Conservation (phyloP, 768 basidiomycete genomes). For the Strobilomyces dryophilus region DNA sequence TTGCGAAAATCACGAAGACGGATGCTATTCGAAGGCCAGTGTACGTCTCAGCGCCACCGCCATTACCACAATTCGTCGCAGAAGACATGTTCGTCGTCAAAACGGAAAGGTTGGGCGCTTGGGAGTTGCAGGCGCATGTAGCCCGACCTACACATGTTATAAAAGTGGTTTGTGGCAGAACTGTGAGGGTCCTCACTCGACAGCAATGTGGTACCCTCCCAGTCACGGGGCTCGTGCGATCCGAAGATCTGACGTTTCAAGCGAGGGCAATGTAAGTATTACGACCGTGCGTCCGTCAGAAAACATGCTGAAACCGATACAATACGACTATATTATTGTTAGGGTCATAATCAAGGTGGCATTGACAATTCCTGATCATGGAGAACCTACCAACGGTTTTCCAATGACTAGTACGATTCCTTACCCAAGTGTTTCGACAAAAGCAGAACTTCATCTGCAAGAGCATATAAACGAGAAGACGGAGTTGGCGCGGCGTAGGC, state of each 20-base stretch:
- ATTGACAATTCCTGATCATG: background rate
- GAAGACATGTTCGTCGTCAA: constrained; percentile 20
- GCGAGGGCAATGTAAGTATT: background rate
- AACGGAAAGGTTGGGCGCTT: too few species aligned
- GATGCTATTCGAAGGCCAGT: constrained; percentile 61
- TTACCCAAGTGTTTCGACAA: too few species aligned
- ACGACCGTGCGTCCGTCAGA: background rate
- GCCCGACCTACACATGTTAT: background rate
- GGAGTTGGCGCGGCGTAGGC: constrained; percentile 63
- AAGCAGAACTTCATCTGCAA: too few species aligned
- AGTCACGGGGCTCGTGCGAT: constrained; percentile 3
- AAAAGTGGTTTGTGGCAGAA: constrained; percentile 13
- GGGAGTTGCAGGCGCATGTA: background rate
- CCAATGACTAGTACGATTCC: constrained; percentile 8
- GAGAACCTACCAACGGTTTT: background rate
- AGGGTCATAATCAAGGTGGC: background rate
- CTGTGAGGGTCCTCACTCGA: constrained; percentile 25
- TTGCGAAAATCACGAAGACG: constrained; percentile 67
- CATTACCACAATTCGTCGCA: constrained; percentile 40
- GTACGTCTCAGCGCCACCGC: constrained; percentile 47
- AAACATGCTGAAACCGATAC: background rate
- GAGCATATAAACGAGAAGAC: constrained; percentile 32
- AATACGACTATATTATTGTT: constrained; percentile 6
- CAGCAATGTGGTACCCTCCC: constrained; percentile 18
- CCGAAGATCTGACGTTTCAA: background rate